Conservation (phyloP, 75 land plant species). For the Ceratopteris richardii region DNA sequence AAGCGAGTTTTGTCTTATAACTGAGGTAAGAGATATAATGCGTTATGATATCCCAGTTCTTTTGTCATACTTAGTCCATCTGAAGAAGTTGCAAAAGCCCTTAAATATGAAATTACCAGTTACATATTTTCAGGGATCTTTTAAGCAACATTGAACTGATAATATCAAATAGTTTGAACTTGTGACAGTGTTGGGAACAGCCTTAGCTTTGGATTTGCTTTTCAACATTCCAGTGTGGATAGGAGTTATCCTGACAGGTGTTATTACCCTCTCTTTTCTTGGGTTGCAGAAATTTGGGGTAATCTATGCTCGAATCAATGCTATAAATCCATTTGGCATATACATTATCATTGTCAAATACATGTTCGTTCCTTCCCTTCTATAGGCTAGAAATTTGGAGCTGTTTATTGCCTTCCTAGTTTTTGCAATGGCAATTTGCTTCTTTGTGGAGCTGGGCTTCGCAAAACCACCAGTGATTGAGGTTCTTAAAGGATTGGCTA, state of each 20-base stretch:
- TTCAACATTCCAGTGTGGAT: constrained; percentile 74
- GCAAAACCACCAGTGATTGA: constrained; percentile 40
- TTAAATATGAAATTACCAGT: no score
- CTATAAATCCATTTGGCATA: no score
- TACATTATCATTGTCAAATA: background rate
- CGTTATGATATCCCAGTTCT: no score
- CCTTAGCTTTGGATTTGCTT: constrained; percentile 74
- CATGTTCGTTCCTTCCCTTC: background rate
- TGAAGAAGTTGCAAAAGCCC: no score
- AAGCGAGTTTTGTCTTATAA: no score
- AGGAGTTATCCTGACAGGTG: constrained; percentile 75
- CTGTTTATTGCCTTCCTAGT: constrained; percentile 20
- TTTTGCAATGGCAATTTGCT: constrained; percentile 29
- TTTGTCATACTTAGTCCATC: no score
- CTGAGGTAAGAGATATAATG: no score
- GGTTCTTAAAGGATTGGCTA: constrained; percentile 40
- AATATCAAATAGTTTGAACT: no score
- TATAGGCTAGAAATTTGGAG: constrained; percentile 29
- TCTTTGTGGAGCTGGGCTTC: constrained; percentile 44
- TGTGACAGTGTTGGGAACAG: constrained; percentile 80
- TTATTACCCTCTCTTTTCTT: constrained; percentile 64
- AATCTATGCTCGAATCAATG: constrained; percentile 2
- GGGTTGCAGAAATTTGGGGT: constrained; percentile 76
- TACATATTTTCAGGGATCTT: no score
- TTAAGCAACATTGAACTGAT: no score